phyloP scores from a whole-genome alignment of 441 rosid genomes.

The Erodium moschatum region DNA sequence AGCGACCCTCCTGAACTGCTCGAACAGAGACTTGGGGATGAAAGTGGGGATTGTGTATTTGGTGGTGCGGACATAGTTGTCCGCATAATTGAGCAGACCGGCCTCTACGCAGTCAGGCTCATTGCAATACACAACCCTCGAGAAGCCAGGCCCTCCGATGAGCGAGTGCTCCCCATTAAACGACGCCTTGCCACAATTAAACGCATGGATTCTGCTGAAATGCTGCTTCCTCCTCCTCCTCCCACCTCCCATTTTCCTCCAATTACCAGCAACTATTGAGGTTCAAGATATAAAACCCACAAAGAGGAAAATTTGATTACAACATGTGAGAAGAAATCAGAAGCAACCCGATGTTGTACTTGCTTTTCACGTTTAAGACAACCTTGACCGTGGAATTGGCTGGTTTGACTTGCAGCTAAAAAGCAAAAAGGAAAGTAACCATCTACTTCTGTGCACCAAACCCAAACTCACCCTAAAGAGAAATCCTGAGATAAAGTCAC shows the following conservation, averaged over 20 bases:
- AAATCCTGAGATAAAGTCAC: no score
- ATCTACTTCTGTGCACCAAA: neutral
- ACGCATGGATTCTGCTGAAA: constrained; percentile 58
- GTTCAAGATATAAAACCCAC: no score
- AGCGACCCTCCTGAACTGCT: constrained; percentile 92
- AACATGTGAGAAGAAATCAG: no score
- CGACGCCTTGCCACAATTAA: constrained; percentile 57
- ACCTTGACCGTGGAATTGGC: neutral
- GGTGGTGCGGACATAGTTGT: constrained; percentile 65
- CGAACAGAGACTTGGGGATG: constrained; percentile 75
- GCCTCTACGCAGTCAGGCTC: constrained; percentile 64
- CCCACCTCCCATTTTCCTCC: no score
- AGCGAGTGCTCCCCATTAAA: constrained; percentile 43
- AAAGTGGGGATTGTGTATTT: constrained; percentile 72
- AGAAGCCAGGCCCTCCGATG: constrained; percentile 91
- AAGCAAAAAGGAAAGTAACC: neutral
- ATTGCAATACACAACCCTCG: constrained; percentile 71
- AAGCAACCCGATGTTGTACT: no score
- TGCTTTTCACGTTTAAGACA: neutral
- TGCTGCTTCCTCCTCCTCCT: constrained; percentile 48
- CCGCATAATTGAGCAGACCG: constrained; percentile 36
- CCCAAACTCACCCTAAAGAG: neutral
- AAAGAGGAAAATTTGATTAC: no score
- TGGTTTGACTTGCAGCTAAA: constrained; percentile 3
- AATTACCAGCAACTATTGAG: no score